Base-by-base conservation (phyloP, 306 rosid genomes). In the Coriaria nepalensis region DNA sequence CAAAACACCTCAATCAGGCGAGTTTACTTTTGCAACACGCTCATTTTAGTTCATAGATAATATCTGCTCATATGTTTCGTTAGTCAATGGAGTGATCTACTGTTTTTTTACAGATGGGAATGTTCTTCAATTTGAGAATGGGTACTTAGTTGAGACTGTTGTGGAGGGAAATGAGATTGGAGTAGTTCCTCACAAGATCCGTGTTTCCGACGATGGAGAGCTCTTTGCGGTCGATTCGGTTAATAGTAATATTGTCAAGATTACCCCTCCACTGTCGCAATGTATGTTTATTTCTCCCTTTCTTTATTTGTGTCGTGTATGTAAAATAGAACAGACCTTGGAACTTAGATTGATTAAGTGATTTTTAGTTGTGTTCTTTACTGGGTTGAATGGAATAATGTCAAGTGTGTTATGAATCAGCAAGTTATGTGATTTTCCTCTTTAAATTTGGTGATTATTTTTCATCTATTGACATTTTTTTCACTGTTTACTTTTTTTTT, bases 141-240 rank as follows among this genome's bases (percentile, higher is more conserved):
- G 98, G 58, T 85, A 90, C 66, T 72, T 85, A 14, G 98, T 90
- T 61, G 98, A 90, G 76, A 85, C 98, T 53, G 90, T 85, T 60
- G 79, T 69, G 39, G 92, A 85, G 67, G 94, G 98, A 61, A 79
- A 78, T 55, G 85, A 65, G 37, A 90, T 90, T 47, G 95, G 96
- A 66, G 82, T 83, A 13, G 38, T 80, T 46, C 96, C 94, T 73
- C 59, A 82, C 71, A 70, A 78, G 69, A 85, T 90, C 45, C 87
- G 73, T 0, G 79, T 85, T 41, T 77, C 87, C 4, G 92, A 81
- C 62, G 98, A 90, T 58, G 94, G 82, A 2, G 98, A 90, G 65
- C 84, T 85, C 62, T 90, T 72, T 67, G 93, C 83, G 1, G 83
- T 85, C 36, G 98, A 90, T 83, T 75, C 73, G 11, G 61, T 60